Base-by-base conservation (phyloP, 306 rosid species). In the peach (Prunus persica) region DNA sequence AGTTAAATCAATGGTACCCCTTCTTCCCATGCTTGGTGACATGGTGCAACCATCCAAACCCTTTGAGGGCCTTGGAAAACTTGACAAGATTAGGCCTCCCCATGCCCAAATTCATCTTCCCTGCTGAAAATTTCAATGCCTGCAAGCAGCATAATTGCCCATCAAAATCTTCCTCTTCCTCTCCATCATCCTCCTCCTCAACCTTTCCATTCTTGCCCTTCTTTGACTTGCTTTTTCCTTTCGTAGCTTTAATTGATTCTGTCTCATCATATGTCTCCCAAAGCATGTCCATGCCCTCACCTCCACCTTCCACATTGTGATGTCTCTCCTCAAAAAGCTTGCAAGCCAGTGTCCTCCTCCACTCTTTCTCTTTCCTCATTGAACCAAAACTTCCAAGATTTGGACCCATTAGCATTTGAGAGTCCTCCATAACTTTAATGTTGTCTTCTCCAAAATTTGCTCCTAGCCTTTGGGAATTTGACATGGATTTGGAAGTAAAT, bases 331-430 rank as follows among this genome's bases (percentile, higher is more conserved):
- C 97, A 24, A 90, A 88, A 5, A 92, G 97, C 82, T 96, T 92
- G 81, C 99, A 91, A 2, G 99, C 99, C 68, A 96, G 69, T 6
- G 99, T 90, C 78, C 96, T 92, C 46, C 99, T 82, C 99, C 99
- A 95, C 85, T 92, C 99, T 27, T 89, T 92, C 75, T 95, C 99
- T 64, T 78, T 91, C 79, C 97, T 91, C 97, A 89, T 89, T 25
- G 97, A 92, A 22, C 97, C 97, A 80, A 78, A 86, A 14, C 87
- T 78, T 0, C 95, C 95, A 65, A 86, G 87, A 55, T 76, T 84
- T 27, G 81, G 52, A 78, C 78, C 64, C 73, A 72, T 43, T 67
- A 75, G 64, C 73, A 72, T 43, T 67, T 77, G 64, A 64, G 72
- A 73, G 41, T 75, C 79, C 65, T 79, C 85, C 65, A 65, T 67